Evolutionary conservation across 2,329 filamentous ascomycete genomes (phyloP).

Genomic region (Trichophyton mentagrophytes): DNA sequence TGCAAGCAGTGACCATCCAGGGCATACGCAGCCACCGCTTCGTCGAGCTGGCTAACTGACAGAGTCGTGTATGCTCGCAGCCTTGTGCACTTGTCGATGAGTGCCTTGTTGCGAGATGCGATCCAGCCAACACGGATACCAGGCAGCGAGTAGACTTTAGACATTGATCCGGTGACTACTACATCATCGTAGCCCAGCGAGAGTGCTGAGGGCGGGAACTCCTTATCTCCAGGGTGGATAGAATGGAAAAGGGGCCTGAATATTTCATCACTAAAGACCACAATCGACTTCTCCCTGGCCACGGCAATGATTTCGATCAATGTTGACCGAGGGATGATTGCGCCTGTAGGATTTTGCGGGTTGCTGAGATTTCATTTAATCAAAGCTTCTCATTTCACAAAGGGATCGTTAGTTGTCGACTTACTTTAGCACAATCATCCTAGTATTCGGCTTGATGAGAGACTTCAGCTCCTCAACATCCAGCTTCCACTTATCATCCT

Average conservation of each 20-base stretch:
- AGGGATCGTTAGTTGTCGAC: conserved; percentile 3
- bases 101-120: conserved; percentile 48
- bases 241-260: conserved; percentile 74
- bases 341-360: conserved; percentile 71
- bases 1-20: conserved; percentile 54
- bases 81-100: conserved; percentile 51
- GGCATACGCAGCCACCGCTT: conserved; percentile 64
- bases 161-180: conserved; percentile 67
- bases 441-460: conserved; percentile 42
- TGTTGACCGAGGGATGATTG: conserved; percentile 49
- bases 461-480: conserved; percentile 52
- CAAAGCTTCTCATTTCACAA: conserved; percentile 22
- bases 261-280: conserved; percentile 65
- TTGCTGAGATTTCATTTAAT: conserved; percentile 56
- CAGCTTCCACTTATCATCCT: conserved; percentile 53
- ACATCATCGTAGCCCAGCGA: conserved; percentile 59
- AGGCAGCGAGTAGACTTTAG: conserved; percentile 72
- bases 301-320: conserved; percentile 51
- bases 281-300: conserved; percentile 50
- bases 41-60: conserved; percentile 70
- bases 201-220: conserved; percentile 54
- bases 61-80: conserved; percentile 77
- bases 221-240: conserved; percentile 40
- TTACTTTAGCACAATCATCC: conserved; percentile 51
- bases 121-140: conserved; percentile 77